phyloP scores from a whole-genome alignment of 116 monocot genomes.

The Iris pallida region DNA sequence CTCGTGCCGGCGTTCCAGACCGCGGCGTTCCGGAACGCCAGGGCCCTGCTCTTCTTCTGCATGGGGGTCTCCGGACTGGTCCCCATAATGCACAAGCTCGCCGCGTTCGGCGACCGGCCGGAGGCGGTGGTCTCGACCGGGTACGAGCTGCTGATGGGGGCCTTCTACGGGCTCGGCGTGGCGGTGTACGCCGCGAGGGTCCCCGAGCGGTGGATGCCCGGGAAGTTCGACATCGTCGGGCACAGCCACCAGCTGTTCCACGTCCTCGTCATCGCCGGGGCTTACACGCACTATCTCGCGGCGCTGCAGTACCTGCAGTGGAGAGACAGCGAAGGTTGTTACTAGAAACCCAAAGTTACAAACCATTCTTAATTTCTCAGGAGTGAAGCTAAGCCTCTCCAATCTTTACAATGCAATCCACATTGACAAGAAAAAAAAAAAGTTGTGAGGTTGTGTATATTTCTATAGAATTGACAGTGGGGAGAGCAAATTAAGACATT shows the following conservation, averaged over 20 bases:
- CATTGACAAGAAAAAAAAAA: too few species aligned
- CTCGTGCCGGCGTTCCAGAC: slow-evolving; percentile 15
- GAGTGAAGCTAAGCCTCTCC: too few species aligned
- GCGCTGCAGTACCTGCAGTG: slow-evolving; percentile 14
- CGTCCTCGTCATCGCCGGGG: slow-evolving; percentile 17
- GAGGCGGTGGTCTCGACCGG: slow-evolving; percentile 15
- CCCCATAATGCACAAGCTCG: slow-evolving; percentile 22
- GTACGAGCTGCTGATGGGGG: slow-evolving; percentile 13
- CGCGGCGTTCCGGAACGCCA: slow-evolving; percentile 8
- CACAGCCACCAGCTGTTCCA: slow-evolving; percentile 27
- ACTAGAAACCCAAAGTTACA: neutral
- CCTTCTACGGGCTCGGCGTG: slow-evolving; percentile 17
- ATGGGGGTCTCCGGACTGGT: slow-evolving; percentile 17
- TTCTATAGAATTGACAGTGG: too few species aligned
- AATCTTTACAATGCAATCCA: too few species aligned
- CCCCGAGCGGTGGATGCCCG: slow-evolving; percentile 24
- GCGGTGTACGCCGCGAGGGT: slow-evolving; percentile 14
- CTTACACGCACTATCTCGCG: slow-evolving; percentile 24
- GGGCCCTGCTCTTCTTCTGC: slow-evolving; percentile 15
- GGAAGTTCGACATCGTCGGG: slow-evolving; percentile 21
- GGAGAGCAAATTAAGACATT: too few species aligned
- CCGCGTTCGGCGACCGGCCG: slow-evolving; percentile 7
- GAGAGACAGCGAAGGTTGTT: slow-evolving; percentile 22
- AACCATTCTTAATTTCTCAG: too few species aligned
- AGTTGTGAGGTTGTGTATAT: too few species aligned